Conservation (phyloP, 2,329 filamentous ascomycete species). For the Penicillium expansum region DNA sequence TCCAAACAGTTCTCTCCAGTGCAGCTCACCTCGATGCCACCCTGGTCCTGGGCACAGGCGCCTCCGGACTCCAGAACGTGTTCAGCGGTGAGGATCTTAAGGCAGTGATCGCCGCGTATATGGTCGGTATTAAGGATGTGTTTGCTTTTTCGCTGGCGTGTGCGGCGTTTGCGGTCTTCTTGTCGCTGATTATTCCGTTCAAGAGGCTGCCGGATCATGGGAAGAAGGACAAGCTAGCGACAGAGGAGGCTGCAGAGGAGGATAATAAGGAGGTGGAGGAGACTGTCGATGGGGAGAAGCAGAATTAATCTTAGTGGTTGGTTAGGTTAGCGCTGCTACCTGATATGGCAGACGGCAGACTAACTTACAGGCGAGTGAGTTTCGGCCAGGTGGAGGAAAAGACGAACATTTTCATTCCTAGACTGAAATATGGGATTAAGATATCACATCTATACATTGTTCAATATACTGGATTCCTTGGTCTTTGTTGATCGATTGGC, state of each 20-base stretch:
- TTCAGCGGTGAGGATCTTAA: neutral
- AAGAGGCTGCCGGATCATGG: neutral
- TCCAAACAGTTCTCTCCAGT: neutral
- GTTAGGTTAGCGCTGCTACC: neutral
- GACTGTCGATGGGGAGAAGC: neutral
- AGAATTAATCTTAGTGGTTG: neutral
- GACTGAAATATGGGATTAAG: neutral
- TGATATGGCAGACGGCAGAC: too few relatives aligned
- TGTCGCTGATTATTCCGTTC: neutral
- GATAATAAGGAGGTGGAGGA: neutral
- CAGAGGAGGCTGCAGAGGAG: neutral
- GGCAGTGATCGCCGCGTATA: neutral
- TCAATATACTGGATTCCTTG: neutral
- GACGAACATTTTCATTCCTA: neutral
- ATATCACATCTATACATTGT: neutral
- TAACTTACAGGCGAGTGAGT: too few relatives aligned
- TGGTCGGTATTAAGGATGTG: neutral
- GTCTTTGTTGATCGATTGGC: neutral
- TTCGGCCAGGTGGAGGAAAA: neutral
- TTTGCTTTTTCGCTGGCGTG: neutral
- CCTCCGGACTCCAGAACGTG: neutral
- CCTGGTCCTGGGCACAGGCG: neutral
- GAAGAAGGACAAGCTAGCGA: neutral
- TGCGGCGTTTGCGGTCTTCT: neutral
- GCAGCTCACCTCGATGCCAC: neutral